These are phyloP conservation scores for Angophora floribunda DNA, from an alignment of 345 rosid species.

Conservation along the genomic window DNA sequence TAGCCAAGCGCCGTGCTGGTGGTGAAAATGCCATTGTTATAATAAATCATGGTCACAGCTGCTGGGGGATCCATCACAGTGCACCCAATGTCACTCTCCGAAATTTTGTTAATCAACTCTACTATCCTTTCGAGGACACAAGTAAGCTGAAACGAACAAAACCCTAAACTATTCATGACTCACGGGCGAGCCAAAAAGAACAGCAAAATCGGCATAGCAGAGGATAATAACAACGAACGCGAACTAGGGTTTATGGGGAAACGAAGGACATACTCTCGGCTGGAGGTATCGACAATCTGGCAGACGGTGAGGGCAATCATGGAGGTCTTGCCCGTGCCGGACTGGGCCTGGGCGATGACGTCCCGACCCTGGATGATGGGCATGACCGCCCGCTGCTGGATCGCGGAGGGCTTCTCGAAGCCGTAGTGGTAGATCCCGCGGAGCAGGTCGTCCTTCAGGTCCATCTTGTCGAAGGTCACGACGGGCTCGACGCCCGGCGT, in stretches of 20 bases:
- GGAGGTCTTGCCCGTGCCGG: constrained; percentile 97
- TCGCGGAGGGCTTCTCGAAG: constrained; percentile 92
- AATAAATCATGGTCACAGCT: no score
- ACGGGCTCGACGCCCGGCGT: constrained; percentile 86
- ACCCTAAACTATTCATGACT: not conserved
- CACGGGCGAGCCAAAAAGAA: not conserved
- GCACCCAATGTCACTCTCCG: not conserved
- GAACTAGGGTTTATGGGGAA: not conserved
- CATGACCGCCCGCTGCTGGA: constrained; percentile 94
- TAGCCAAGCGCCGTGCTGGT: no score
- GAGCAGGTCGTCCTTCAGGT: constrained; percentile 64
- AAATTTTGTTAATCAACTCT: not conserved
- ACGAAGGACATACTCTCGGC: constrained; percentile 51
- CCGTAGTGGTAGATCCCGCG: constrained; percentile 87
- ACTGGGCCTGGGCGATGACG: constrained; percentile 96
- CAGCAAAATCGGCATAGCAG: not conserved
- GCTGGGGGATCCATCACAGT: fast-evolving
- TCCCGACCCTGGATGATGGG: constrained; percentile 89
- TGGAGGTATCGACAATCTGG: constrained; percentile 64
- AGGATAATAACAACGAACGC: not conserved
- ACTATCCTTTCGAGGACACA: not conserved
- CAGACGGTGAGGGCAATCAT: constrained; percentile 96
- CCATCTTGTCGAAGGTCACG: constrained; percentile 79
- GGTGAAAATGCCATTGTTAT: fast-evolving
- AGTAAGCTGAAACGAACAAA: not conserved